Evolutionary conservation across 1,284 basidiomycete species (phyloP).

Genomic region (Chondrostereum purpureum): DNA sequence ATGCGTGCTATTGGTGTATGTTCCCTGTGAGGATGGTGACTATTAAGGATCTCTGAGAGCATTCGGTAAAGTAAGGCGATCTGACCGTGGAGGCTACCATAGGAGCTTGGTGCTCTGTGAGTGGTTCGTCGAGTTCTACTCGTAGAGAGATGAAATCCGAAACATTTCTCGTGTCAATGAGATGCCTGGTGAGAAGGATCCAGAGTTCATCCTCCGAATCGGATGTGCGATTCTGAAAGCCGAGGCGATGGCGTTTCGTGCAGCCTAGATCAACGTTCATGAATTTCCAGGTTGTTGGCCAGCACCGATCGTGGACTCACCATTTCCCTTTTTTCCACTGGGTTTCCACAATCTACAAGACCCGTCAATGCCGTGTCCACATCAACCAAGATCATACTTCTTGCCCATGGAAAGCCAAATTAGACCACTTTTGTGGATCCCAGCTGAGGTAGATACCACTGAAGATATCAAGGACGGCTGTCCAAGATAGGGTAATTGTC

Average conservation of each 20-base stretch:
- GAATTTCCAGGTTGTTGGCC: no score
- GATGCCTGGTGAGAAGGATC: slow-evolving; percentile 78
- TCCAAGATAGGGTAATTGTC: slow-evolving; percentile 58
- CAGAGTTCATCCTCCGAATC: slow-evolving; percentile 50
- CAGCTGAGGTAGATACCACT: slow-evolving; percentile 86
- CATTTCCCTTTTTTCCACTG: no score
- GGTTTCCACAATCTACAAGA: no score
- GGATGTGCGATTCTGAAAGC: slow-evolving; percentile 20
- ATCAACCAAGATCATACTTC: no score
- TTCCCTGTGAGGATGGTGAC: no score
- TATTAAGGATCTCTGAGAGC: no score
- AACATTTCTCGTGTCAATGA: slow-evolving; percentile 46
- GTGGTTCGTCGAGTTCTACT: slow-evolving; percentile 46
- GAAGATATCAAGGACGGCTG: slow-evolving; percentile 67
- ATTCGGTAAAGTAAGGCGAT: no score
- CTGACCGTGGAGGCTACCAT: no score
- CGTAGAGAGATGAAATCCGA: slow-evolving; percentile 73
- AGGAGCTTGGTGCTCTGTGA: no score
- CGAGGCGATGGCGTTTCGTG: slow-evolving; percentile 29
- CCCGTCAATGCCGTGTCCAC: no score
- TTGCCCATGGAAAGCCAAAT: slow-evolving; percentile 67
- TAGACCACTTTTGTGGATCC: slow-evolving; percentile 64
- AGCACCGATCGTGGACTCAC: no score
- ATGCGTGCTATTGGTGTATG: slow-evolving; percentile 76
- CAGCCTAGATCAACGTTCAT: no score